Percentiles rank a stretch among this genome's conserved stretches.
These are phyloP conservation scores for Saccharomycopsis babjevae DNA, from an alignment of 805 yeast species.

Conservation along the genomic window DNA sequence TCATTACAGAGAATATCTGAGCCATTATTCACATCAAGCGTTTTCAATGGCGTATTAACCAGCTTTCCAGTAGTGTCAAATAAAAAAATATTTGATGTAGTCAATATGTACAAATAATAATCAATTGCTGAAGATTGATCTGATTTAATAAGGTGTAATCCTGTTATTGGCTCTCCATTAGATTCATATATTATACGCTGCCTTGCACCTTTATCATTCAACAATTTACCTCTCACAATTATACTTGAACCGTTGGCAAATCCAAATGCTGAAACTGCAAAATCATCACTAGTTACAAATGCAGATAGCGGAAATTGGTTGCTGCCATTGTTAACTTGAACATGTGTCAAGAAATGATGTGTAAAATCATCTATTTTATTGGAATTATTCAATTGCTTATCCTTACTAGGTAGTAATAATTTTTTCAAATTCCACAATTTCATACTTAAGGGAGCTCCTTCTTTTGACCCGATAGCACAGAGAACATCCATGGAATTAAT, in stretches of 20 bases:
- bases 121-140: background rate
- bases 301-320: slow-evolving; percentile 67
- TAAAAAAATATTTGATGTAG: slow-evolving; percentile 62
- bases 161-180: slow-evolving; percentile 68
- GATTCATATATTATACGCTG: slow-evolving; percentile 72
- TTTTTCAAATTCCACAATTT: slow-evolving; percentile 66
- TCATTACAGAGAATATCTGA: slow-evolving; percentile 41
- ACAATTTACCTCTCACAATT: slow-evolving; percentile 74
- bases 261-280: slow-evolving; percentile 64
- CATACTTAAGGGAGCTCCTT: slow-evolving; percentile 57
- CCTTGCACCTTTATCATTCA: slow-evolving; percentile 82
- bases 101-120: slow-evolving; percentile 51
- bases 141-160: slow-evolving; percentile 42
- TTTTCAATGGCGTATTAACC: slow-evolving; percentile 46
- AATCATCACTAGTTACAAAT: slow-evolving; percentile 41
- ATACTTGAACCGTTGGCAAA: slow-evolving; percentile 78
- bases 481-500: slow-evolving; percentile 34
- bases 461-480: slow-evolving; percentile 64
- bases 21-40: slow-evolving; percentile 38
- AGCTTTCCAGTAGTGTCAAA: slow-evolving; percentile 73
- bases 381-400: slow-evolving; percentile 20
- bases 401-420: slow-evolving; percentile 27
- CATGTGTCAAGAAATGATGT: slow-evolving; percentile 43
- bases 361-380: slow-evolving; percentile 28
- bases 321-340: slow-evolving; percentile 55